Evolutionary conservation across 495 filamentous ascomycete genomes (phyloP).

Genomic region (Aspergillus carlsbadensis): DNA sequence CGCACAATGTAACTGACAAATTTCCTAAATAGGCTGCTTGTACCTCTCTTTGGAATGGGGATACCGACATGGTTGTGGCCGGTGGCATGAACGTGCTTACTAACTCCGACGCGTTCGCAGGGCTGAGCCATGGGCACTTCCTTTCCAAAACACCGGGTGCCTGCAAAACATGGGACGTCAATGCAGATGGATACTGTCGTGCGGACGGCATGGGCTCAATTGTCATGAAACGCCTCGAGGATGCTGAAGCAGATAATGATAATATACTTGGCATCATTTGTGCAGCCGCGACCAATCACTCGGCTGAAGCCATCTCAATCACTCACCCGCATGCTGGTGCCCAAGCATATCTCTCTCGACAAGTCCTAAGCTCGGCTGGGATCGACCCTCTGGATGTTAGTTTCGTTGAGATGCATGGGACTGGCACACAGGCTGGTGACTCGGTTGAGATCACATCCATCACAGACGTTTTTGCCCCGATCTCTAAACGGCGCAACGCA

Average conservation of each 20-base stretch:
- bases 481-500: constrained; percentile 1
- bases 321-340: constrained; percentile 49
- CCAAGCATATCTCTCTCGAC: constrained; percentile 44
- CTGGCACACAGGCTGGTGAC: constrained; percentile 47
- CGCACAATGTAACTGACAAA: neutral
- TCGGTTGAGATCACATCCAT: constrained; percentile 30
- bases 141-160: constrained; percentile 60
- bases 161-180: constrained; percentile 69
- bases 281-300: constrained; percentile 41
- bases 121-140: constrained; percentile 68
- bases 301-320: constrained; percentile 42
- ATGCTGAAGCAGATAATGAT: constrained; percentile 49
- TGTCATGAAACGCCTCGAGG: constrained; percentile 45
- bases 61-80: constrained; percentile 70
- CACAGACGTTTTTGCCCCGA: constrained; percentile 25
- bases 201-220: constrained; percentile 45
- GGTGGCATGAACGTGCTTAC: constrained; percentile 69
- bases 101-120: constrained; percentile 69
- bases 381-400: constrained; percentile 48
- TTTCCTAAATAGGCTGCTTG: constrained; percentile 51
- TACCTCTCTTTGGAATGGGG: constrained; percentile 62
- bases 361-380: constrained; percentile 42
- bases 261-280: constrained; percentile 44
- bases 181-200: constrained; percentile 72
- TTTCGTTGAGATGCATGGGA: constrained; percentile 53